phyloP scores from a whole-genome alignment of 2,329 filamentous ascomycete species.

The Aspergillus sp. region DNA sequence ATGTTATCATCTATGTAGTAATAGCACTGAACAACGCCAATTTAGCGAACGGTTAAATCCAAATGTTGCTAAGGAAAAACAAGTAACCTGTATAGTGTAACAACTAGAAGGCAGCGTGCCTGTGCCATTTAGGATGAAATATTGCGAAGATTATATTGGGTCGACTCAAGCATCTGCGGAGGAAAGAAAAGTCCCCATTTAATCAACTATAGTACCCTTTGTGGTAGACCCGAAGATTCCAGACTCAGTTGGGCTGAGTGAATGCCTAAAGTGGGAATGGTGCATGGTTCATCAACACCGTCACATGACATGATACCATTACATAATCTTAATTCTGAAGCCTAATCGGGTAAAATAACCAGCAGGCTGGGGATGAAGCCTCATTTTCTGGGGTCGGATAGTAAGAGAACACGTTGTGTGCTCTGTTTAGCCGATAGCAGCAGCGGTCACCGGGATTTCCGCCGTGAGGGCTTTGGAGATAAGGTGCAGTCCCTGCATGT shows the following conservation, averaged over 20 bases:
- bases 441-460: neutral
- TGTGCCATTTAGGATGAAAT: neutral
- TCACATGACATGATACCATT: neutral
- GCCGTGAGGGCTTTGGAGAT: neutral
- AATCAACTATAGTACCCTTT: neutral
- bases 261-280: neutral
- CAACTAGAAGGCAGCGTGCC: neutral
- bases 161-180: neutral
- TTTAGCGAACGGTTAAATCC: too few relatives aligned
- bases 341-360: slow-evolving; percentile 8
- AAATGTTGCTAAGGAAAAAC: too few relatives aligned
- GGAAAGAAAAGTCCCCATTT: neutral
- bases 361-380: slow-evolving; percentile 1
- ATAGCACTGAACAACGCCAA: too few relatives aligned
- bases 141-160: neutral
- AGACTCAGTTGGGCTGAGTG: neutral
- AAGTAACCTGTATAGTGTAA: neutral
- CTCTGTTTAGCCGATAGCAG: neutral
- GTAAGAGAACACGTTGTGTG: neutral
- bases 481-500: neutral
- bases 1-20: too few relatives aligned
- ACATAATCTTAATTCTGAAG: neutral
- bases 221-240: neutral
- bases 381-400: neutral
- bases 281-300: neutral